Conservation (phyloP, 768 basidiomycete species). For the Calocybe indica region DNA sequence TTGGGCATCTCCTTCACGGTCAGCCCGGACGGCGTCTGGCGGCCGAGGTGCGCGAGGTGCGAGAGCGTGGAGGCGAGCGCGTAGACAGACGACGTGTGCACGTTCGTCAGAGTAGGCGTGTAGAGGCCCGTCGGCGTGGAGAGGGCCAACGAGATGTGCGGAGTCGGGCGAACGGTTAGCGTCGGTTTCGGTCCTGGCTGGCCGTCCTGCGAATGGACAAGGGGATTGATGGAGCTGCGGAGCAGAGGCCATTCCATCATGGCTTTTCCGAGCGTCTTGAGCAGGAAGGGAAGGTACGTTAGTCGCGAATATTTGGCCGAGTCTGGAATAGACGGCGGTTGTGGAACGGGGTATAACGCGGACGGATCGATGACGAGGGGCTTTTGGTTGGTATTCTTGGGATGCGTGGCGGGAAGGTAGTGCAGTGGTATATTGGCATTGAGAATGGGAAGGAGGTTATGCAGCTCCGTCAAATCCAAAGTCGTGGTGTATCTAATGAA, state of each 20-base stretch:
- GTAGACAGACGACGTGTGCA: slow-evolving; percentile 53
- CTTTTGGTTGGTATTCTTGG: neutral
- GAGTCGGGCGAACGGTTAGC: slow-evolving; percentile 63
- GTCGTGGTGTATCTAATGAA: slow-evolving; percentile 59
- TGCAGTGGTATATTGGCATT: slow-evolving; percentile 66
- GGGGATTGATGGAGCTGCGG: slow-evolving; percentile 63
- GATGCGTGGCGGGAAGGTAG: slow-evolving; percentile 26
- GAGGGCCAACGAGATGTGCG: slow-evolving; percentile 73
- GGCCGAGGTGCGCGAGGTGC: slow-evolving; percentile 57
- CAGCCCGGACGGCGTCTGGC: slow-evolving; percentile 61
- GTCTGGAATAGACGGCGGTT: slow-evolving; percentile 38
- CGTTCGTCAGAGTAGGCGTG: slow-evolving; percentile 62
- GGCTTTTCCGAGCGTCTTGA: slow-evolving; percentile 75
- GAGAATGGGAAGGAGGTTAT: slow-evolving; percentile 54
- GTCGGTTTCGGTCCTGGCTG: slow-evolving; percentile 45
- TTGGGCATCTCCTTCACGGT: slow-evolving; percentile 66
- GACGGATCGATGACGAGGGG: slow-evolving; percentile 30
- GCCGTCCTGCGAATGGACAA: slow-evolving; percentile 8
- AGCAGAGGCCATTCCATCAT: slow-evolving; percentile 86
- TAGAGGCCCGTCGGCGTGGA: slow-evolving; percentile 81
- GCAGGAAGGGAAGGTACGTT: slow-evolving; percentile 77
- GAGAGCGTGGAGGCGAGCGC: slow-evolving; percentile 54
- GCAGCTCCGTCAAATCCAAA: slow-evolving; percentile 67
- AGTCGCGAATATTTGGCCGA: slow-evolving; percentile 56
- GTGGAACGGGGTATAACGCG: slow-evolving; percentile 30